Evolutionary conservation across 805 yeast genomes (phyloP), one percentile per base, ranked within the genome.

Genomic region (Yarrowia sp.): DNA sequence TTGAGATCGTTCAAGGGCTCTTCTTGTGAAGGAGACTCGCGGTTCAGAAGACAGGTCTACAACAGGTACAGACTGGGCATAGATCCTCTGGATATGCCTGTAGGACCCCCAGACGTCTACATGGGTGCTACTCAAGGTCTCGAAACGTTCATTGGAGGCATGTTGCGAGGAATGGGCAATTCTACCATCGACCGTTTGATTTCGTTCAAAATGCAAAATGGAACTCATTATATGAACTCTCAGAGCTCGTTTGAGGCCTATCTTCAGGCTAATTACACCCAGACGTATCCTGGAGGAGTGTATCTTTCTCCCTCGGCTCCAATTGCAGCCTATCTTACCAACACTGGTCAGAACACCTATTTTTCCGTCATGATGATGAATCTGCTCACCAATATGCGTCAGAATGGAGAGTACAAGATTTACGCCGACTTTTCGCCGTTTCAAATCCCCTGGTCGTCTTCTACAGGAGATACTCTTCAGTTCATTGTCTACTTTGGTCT

Each of bases 401-500:
- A 69, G 17, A 73, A 75, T 61, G 75, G 75, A 3, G 66, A 71
- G 3, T 66, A 66, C 7, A 66, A 65, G 10, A 51, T 75, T 10
- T 65, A 71, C 16, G 69, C 77, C 5, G 68, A 75, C 61, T 72
- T 68, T 54, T 72, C 76, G 8, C 74, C 76, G 17, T 74, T 75
- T 66, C 76, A 74, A 61, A 67, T 68, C 30, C 73, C 74, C 6
- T 74, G 76, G 76, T 65, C 73, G 9, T 67, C 68, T 17, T 58
- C 68, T 2, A 71, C 74, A 66, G 78, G 76, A 3, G 71, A 75
- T 44, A 66, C 75, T 9, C 69, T 75, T 17, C 76, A 75, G 67
- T 75, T 75, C 64, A 68, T 74, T 11, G 70, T 71, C 16, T 75
- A 74, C 58, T 73, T 75, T 52, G 75, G 77, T 14, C 66, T 75